Conservation (phyloP, 78 protist species). For the Paratrimastix pyriformis region DNA sequence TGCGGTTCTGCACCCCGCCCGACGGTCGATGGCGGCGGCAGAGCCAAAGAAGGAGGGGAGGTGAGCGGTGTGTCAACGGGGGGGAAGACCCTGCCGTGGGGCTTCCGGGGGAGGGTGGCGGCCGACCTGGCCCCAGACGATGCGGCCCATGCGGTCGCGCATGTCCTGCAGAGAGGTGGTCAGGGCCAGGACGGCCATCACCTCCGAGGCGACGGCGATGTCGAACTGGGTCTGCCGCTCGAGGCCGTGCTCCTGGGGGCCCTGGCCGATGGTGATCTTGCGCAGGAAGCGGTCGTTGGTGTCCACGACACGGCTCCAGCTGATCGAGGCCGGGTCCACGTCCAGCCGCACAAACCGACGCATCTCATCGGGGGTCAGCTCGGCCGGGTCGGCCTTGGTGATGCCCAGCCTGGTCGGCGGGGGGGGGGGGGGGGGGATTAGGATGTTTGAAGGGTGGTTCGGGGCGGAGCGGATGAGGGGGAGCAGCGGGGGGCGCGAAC, state of each 20-base stretch:
- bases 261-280: conserved; percentile 75
- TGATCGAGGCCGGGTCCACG: conserved; percentile 79
- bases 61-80: not conserved
- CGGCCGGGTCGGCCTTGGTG: conserved; percentile 54
- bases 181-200: conserved; percentile 93
- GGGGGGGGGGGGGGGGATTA: no score
- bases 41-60: not conserved
- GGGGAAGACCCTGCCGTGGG: no score
- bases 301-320: conserved; percentile 89
- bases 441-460: no score
- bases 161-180: conserved; percentile 59
- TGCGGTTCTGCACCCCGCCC: conserved; percentile 42
- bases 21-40: no score
- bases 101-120: not conserved
- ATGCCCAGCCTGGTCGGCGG: no score
- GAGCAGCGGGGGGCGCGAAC: no score
- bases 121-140: not conserved
- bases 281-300: conserved; percentile 89
- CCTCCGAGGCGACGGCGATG: conserved; percentile 90
- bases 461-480: no score
- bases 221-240: conserved; percentile 67
- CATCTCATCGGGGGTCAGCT: conserved; percentile 38
- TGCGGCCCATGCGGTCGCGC: conserved; percentile 50
- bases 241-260: conserved; percentile 64
- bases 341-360: conserved; percentile 71